phyloP scores from a whole-genome alignment of 2,329 filamentous ascomycete species.

The Calonectria honghensis region DNA sequence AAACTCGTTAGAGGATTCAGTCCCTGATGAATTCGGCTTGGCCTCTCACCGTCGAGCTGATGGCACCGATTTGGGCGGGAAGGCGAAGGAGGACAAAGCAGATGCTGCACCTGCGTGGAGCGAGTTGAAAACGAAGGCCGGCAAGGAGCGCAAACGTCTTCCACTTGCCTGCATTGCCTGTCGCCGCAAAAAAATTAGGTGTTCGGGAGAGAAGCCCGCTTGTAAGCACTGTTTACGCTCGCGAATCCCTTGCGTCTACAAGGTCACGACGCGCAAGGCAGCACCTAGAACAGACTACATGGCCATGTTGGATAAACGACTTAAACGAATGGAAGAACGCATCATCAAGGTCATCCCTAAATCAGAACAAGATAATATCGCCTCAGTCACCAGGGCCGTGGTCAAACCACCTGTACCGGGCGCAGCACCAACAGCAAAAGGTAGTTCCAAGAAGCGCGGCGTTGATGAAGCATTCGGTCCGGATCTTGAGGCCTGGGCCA shows the following conservation, averaged over 20 bases:
- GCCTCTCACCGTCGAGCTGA: constrained; percentile 68
- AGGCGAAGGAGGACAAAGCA: constrained; percentile 74
- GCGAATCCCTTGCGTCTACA: constrained; percentile 97
- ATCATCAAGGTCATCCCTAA: constrained; percentile 97
- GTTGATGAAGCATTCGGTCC: constrained; percentile 91
- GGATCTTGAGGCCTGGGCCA: constrained; percentile 88
- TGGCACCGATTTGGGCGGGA: constrained; percentile 72
- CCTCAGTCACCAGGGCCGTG: constrained; percentile 83
- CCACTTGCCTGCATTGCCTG: constrained; percentile 97
- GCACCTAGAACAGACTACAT: constrained; percentile 98
- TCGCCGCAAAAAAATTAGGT: constrained; percentile 96
- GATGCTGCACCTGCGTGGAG: constrained; percentile 82
- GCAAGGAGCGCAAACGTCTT: constrained; percentile 94
- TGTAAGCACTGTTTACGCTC: constrained; percentile 97
- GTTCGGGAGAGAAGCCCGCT: constrained; percentile 96
- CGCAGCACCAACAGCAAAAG: constrained; percentile 64
- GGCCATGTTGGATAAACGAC: constrained; percentile 97
- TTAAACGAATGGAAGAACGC: constrained; percentile 98
- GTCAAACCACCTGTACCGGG: constrained; percentile 86
- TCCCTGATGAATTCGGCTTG: constrained; percentile 76
- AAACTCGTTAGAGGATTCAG: constrained; percentile 71
- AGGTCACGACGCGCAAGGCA: constrained; percentile 94
- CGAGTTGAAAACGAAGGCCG: constrained; percentile 91
- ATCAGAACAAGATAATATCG: constrained; percentile 81
- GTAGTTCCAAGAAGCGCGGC: constrained; percentile 84